Percentiles rank a stretch among this genome's conserved stretches.
Conservation (phyloP, 495 filamentous ascomycete species). For the Penicillium steckii region DNA sequence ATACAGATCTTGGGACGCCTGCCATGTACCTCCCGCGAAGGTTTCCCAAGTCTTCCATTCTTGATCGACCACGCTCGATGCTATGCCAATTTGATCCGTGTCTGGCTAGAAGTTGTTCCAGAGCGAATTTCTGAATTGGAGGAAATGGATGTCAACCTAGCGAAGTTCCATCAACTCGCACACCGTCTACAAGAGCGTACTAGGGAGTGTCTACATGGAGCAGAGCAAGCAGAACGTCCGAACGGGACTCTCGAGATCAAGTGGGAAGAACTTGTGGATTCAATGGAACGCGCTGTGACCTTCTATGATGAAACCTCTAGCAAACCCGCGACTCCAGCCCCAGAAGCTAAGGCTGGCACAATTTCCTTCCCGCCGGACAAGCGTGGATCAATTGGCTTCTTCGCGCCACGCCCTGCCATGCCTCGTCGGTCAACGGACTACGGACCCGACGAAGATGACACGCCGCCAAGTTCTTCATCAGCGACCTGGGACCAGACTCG, state of each 20-base stretch:
- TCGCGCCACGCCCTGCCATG: slow-evolving; percentile 36
- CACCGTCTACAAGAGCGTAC: slow-evolving; percentile 69
- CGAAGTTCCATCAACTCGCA: slow-evolving; percentile 75
- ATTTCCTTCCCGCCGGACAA: slow-evolving; percentile 27
- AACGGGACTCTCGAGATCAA: slow-evolving; percentile 57
- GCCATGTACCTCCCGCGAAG: slow-evolving; percentile 80
- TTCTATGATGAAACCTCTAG: slow-evolving; percentile 41
- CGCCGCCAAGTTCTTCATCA: slow-evolving; percentile 52
- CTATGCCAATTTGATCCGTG: slow-evolving; percentile 81
- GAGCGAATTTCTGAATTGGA: slow-evolving; percentile 33
- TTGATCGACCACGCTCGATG: slow-evolving; percentile 87
- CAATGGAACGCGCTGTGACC: slow-evolving; percentile 55
- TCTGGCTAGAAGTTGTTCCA: slow-evolving; percentile 73
- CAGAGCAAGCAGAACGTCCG: slow-evolving; percentile 70
- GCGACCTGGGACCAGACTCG: slow-evolving; percentile 50
- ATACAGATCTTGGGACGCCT: slow-evolving; percentile 85
- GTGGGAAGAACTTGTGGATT: slow-evolving; percentile 75
- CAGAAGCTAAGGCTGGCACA: slow-evolving; percentile 29
- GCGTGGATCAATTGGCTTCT: slow-evolving; percentile 47
- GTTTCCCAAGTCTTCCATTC: slow-evolving; percentile 92
- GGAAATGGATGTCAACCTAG: slow-evolving; percentile 36
- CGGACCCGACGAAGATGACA: slow-evolving; percentile 43
- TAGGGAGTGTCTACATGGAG: slow-evolving; percentile 64
- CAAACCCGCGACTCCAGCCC: slow-evolving; percentile 41
- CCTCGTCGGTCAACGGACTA: slow-evolving; percentile 45